A percentile compares a stretch with the other conserved stretches of the same genome.
Evolutionary conservation across 345 rosid genomes (phyloP).

Genomic region (Bruguiera parviflora): DNA sequence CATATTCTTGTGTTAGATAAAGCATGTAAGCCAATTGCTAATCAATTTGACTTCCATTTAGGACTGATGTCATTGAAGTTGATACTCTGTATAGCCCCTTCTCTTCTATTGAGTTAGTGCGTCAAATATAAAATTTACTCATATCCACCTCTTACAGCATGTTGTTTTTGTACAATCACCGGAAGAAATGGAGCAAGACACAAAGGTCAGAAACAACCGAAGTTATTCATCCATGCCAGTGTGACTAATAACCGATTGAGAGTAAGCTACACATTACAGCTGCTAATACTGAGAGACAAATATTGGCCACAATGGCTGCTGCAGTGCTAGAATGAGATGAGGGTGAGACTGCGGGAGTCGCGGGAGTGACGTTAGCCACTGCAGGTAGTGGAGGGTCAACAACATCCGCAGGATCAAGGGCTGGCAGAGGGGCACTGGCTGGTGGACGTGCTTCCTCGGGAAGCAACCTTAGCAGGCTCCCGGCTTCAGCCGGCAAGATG

Average conservation of each 20-base stretch:
- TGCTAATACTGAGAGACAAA: constrained; percentile 33
- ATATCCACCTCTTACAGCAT: too few relatives aligned
- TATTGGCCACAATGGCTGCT: constrained; percentile 22
- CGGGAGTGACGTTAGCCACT: constrained; percentile 25
- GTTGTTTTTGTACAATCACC: too few relatives aligned
- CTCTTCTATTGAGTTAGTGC: too few relatives aligned
- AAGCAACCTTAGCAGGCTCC: constrained; percentile 34
- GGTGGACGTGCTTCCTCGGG: constrained; percentile 1
- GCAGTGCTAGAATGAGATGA: constrained; percentile 28
- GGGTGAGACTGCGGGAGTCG: constrained; percentile 8
- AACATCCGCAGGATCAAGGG: constrained; percentile 48
- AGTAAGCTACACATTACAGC: constrained; percentile 29
- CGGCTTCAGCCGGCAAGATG: constrained; percentile 54
- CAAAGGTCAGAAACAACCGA: too few relatives aligned
- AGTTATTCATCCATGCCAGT: background rate
- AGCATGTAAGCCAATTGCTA: too few relatives aligned
- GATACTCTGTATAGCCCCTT: too few relatives aligned
- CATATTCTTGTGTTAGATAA: too few relatives aligned
- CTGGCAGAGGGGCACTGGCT: constrained; percentile 40
- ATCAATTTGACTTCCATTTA: too few relatives aligned
- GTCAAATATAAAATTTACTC: too few relatives aligned
- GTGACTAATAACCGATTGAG: constrained; percentile 8
- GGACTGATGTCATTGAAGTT: too few relatives aligned
- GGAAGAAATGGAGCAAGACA: too few relatives aligned
- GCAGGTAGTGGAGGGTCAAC: constrained; percentile 86